Evolutionary conservation across 345 rosid species (phyloP).

Genomic region (Euphorbia pulcherrima): DNA sequence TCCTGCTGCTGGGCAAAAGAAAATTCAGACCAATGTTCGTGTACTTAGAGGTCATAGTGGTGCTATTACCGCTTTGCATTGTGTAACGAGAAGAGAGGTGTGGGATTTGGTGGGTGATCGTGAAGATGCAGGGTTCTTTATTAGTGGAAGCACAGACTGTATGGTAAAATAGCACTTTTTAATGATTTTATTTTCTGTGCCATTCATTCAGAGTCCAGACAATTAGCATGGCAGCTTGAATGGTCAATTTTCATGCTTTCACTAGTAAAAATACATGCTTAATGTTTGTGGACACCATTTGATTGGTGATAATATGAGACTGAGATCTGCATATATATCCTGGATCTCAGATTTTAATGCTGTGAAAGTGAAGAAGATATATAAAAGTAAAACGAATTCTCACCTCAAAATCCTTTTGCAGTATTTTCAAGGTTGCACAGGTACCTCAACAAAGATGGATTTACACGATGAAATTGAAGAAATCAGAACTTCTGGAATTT

Average conservation of each 20-base stretch:
- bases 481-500: background rate
- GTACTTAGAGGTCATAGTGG: conserved; percentile 86
- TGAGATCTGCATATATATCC: background rate
- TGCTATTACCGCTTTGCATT: conserved; percentile 90
- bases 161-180: conserved; percentile 41
- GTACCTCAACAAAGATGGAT: background rate
- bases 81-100: conserved; percentile 96
- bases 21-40: conserved; percentile 86
- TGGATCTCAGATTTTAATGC: background rate
- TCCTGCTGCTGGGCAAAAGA: conserved; percentile 77
- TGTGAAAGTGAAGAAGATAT: background rate
- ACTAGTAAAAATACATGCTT: background rate
- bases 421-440: background rate
- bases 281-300: background rate
- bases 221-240: conserved; percentile 6
- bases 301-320: background rate
- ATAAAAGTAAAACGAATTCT: background rate
- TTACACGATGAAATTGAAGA: background rate
- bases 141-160: conserved; percentile 97
- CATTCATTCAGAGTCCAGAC: conserved; percentile 6
- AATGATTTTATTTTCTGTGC: conserved; percentile 8
- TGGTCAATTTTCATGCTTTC: background rate
- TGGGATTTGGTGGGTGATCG: conserved; percentile 98
- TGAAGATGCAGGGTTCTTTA: conserved; percentile 98
- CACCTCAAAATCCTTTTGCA: background rate